phyloP scores from a whole-genome alignment of 1,139 yeast species.

The Nadsonia starkeyi-henricii region DNA sequence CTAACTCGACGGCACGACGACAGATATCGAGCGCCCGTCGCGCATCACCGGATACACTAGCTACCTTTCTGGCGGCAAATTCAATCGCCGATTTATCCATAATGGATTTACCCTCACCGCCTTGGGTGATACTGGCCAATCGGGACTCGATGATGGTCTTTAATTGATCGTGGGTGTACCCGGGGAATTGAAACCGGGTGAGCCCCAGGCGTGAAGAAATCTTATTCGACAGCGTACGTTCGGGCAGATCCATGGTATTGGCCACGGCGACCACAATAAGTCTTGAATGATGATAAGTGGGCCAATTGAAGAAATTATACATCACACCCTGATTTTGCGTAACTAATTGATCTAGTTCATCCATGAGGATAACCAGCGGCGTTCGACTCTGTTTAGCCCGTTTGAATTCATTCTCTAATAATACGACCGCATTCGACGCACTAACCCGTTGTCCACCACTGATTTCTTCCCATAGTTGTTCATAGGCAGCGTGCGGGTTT shows the following conservation, averaged over 20 bases:
- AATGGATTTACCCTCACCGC: constrained; percentile 20
- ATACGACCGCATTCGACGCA: constrained; percentile 45
- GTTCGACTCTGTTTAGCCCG: constrained; percentile 25
- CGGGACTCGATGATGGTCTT: constrained; percentile 62
- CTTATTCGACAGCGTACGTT: constrained; percentile 72
- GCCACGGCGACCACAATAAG: constrained; percentile 87
- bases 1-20: constrained; percentile 80
- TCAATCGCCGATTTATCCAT: constrained; percentile 69
- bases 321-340: constrained; percentile 75
- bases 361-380: constrained; percentile 69
- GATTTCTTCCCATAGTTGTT: constrained; percentile 63
- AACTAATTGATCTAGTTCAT: constrained; percentile 86
- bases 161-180: constrained; percentile 72
- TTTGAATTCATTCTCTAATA: constrained; percentile 41
- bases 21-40: constrained; percentile 83
- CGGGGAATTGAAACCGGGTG: constrained; percentile 74
- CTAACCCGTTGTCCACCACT: constrained; percentile 45
- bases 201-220: constrained; percentile 85
- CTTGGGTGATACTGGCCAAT: constrained; percentile 39
- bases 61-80: constrained; percentile 86
- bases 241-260: constrained; percentile 95
- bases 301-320: constrained; percentile 98
- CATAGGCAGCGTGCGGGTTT: constrained; percentile 79
- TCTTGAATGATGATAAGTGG: constrained; percentile 66
- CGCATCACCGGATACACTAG: constrained; percentile 96